Evolutionary conservation across 2,329 filamentous ascomycete genomes (phyloP).

Genomic region (Cladophialophora psammophila): DNA sequence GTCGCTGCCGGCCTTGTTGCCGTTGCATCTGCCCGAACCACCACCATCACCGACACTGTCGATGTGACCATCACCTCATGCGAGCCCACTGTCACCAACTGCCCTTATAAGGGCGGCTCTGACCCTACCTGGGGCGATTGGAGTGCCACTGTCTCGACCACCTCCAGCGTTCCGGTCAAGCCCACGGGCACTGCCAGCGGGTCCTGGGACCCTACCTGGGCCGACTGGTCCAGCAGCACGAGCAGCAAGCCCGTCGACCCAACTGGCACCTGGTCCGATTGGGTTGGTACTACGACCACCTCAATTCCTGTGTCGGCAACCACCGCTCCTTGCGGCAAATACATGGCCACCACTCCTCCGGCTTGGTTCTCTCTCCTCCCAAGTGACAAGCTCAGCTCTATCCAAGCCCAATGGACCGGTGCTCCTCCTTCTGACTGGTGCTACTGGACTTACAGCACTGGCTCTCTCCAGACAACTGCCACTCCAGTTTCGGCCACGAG

Average conservation of each 20-base stretch:
- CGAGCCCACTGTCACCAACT: constrained; percentile 67
- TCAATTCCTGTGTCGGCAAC: constrained; percentile 8
- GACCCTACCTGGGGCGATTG: constrained; percentile 22
- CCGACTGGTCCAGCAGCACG: constrained; percentile 25
- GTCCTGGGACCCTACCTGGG: constrained; percentile 5
- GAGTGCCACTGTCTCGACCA: constrained; percentile 14
- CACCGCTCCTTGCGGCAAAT: constrained; percentile 4
- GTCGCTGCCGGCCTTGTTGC: constrained; percentile 48
- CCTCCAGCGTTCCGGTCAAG: constrained; percentile 3
- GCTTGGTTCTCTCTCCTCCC: constrained; percentile 35
- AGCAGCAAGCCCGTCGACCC: constrained; percentile 9
- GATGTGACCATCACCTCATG: constrained; percentile 70
- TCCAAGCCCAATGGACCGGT: constrained; percentile 29
- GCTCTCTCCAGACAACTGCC: constrained; percentile 18
- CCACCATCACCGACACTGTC: constrained; percentile 65
- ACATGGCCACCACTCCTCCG: constrained; percentile 20
- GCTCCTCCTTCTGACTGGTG: constrained; percentile 22
- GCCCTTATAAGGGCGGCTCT: constrained; percentile 45
- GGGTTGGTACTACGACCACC: constrained; percentile 25
- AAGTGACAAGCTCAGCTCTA: constrained; percentile 27
- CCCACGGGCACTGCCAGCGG: not conserved
- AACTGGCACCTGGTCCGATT: constrained; percentile 19
- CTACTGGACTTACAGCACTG: constrained; percentile 34
- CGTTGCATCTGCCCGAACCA: constrained; percentile 38
- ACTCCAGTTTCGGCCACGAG: constrained; percentile 26